Base-by-base conservation (phyloP, 306 rosid species). In the Lithocarpus polystachyus region DNA sequence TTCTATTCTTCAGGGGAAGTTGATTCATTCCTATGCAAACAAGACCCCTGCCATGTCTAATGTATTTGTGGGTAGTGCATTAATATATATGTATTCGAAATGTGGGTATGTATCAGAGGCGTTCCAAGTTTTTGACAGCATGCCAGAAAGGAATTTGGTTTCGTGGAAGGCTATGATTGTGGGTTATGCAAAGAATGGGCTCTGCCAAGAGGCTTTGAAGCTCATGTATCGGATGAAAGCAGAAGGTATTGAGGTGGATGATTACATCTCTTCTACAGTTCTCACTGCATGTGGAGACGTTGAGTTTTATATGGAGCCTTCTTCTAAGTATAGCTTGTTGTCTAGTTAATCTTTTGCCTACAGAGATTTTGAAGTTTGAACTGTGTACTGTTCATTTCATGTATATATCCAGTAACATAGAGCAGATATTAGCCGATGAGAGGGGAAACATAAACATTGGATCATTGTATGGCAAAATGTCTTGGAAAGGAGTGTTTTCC, bases 161-260 rank as follows among this genome's bases (percentile, higher is more conserved):
- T 88, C 96, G 55, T 95, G 99, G 99, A 90, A 90, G 86, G 80
- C 98, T 81, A 95, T 95, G 97, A 84, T 95, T 37, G 75, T 95
- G 87, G 89, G 94, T 31, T 92, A 91, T 76, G 97, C 93, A 71
- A 87, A 87, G 84, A 95, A 95, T 77, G 99, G 98, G 8, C 90
- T 74, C 64, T 88, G 92, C 82, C 75, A 78, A 54, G 93, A 95
- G 84, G 98, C 99, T 71, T 75, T 95, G 79, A 86, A 83, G 88
- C 99, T 95, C 69, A 83, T 90, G 90, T 89, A 85, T 73, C 87
- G 92, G 62, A 94, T 94, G 99, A 86, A 72, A 82, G 90, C 88
- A 13, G 97, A 91, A 82, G 97, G 97, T 22, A 79, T 94, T 68
- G 84, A 85, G 77, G 90, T 91, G 81, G 97, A 90, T 77, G 97